phyloP scores from a whole-genome alignment of 176 grass and related monocot genomes.

The Phoenix roebelenii region DNA sequence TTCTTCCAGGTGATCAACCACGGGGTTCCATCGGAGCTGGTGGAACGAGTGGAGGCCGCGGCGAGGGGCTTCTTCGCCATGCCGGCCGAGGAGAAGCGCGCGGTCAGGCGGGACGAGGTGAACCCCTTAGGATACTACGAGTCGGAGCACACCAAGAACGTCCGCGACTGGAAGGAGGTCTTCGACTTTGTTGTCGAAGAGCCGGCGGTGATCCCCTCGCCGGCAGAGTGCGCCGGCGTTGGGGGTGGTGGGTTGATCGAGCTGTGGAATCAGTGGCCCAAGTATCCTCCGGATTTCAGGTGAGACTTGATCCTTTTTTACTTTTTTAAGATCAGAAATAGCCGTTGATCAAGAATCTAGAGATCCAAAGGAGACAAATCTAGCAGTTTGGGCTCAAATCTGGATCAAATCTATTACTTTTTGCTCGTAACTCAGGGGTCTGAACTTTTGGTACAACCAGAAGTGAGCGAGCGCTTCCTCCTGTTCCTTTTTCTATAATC shows the following conservation, averaged over 20 bases:
- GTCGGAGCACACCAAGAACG: slow-evolving; percentile 86
- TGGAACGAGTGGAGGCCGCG: slow-evolving; percentile 30
- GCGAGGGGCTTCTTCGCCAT: slow-evolving; percentile 52
- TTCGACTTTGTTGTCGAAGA: slow-evolving; percentile 47
- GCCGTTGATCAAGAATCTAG: no score
- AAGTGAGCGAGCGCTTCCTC: no score
- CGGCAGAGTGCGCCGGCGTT: background rate
- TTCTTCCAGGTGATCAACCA: slow-evolving; percentile 84
- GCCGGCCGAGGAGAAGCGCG: slow-evolving; percentile 28
- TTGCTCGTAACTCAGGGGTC: no score
- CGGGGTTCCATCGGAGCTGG: slow-evolving; percentile 31
- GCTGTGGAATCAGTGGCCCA: slow-evolving; percentile 65
- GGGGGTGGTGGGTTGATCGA: slow-evolving; percentile 28
- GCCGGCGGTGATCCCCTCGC: background rate
- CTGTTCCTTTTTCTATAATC: no score
- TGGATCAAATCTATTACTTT: no score
- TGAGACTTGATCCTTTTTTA: background rate
- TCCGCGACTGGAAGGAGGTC: slow-evolving; percentile 97
- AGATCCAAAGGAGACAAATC: no score
- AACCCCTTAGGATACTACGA: slow-evolving; percentile 69
- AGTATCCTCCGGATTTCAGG: slow-evolving; percentile 46
- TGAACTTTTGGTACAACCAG: no score
- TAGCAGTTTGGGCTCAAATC: no score
- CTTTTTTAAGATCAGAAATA: no score
- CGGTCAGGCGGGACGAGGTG: slow-evolving; percentile 45